Base-by-base conservation (phyloP, 2,329 filamentous ascomycete species). In the Meredithiella fracta region DNA sequence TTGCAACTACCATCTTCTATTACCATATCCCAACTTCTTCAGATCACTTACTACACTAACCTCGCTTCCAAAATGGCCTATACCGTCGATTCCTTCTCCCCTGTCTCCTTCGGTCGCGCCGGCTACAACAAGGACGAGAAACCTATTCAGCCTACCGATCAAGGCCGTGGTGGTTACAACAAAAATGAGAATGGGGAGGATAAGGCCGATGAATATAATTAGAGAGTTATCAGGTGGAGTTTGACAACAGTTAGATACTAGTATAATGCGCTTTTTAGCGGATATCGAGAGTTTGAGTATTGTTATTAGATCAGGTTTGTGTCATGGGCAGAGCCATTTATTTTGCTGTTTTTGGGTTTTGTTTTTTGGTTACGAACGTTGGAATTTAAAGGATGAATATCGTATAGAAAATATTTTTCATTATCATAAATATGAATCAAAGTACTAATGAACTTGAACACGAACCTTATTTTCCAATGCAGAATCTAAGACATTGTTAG, bases 101-200 rank as follows among this genome's bases (percentile, higher is more conserved):
- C 26, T 11, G 63, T 66, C 63, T 66, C 68, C 67, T 65, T 64
- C 59, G 69, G 69, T 62, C 70, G 66, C 64, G 70, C 67, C 55
- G 69, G 70, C 60, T 72, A 73, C 68, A 72, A 72, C 64, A 61
- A 61, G 50, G 62, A 67, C 61, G 64, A 63, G 37, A 20, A 44
- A 8, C 61, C 63, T 57, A 15, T 44, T 37, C 53, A 56, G 26
- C 37, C 42, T 20, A 60, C 59, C 47, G 59, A 62, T 62, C 63
- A 63, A 57, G 70, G 70, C 62, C 70, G 70, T 61, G 67, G 65
- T 53, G 69, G 69, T 56, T 70, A 72, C 68, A 74, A 74, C 69
- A 71, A 70, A 63, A 62, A 67, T 54, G 64, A 62, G 34, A 67
- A 68, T 58, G 66, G 14, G 17, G 20, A 17, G 38, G 42, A 17